These are phyloP conservation scores for Syzygium syzygioides DNA, from an alignment of 441 rosid genomes.

Conservation along the genomic window DNA sequence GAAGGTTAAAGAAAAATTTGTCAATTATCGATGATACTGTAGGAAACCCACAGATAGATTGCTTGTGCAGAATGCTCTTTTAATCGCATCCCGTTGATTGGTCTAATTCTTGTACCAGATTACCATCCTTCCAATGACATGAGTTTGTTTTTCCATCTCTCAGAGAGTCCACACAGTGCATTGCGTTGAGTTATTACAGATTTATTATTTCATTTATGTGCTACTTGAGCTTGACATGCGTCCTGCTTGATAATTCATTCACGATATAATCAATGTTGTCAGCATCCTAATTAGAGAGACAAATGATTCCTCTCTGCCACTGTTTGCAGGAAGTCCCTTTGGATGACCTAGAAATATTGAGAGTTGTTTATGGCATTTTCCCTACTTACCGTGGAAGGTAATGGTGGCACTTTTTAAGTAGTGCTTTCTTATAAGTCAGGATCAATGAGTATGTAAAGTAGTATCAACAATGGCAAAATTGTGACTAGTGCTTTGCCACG, in stretches of 20 bases:
- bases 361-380: slow-evolving; percentile 92
- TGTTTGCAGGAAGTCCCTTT: slow-evolving; percentile 61
- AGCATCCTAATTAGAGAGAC: not conserved
- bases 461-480: not conserved
- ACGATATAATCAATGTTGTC: not conserved
- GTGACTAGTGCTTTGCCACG: not conserved
- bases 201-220: not conserved
- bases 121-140: not conserved
- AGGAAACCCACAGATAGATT: not conserved
- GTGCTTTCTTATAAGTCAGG: not conserved
- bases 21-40: not conserved
- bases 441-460: not conserved
- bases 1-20: not conserved
- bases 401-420: not conserved
- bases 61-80: not conserved
- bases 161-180: not conserved
- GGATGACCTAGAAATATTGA: slow-evolving; percentile 60
- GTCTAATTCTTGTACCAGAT: not conserved
- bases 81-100: not conserved
- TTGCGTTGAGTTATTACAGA: not conserved
- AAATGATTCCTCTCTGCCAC: not conserved
- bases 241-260: not conserved
- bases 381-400: slow-evolving; percentile 87
- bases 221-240: not conserved
- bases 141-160: not conserved